Evolutionary conservation across 192 early-diverging fungal genomes (phyloP), one percentile per base, ranked within the genome.

Genomic region (Pilobolus umbonatus): DNA sequence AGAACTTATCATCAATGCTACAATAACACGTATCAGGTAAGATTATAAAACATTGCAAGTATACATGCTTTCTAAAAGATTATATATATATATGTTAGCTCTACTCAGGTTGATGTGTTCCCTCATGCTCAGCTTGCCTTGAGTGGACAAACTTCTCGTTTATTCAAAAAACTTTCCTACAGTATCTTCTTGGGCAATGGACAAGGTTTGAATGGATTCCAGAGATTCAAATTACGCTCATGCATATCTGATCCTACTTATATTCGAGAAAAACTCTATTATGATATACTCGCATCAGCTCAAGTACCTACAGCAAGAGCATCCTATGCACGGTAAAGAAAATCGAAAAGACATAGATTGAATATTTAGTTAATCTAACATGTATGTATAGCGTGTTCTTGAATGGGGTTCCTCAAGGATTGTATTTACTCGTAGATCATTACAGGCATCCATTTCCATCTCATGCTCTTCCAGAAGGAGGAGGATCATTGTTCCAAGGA

Each of bases 371-470:
- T 5, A 43, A 56, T 43, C 25, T 43, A 30, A 14, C 8, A 6
- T 58, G 3, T 47, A 17, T 25, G 15, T 29, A 9, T 59, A 59
- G 69, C 24, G 36, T 72, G 32, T 68, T 60, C 51, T 38, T 75
- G 17, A 75, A 75, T 57, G 48, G 60, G 11, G 9, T 50, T 12
- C 69, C 66, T 25, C 46, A 59, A 31, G 69, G 74, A 15, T 38
- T 75, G 11, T 75, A 72, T 14, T 43, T 75, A 48, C 61, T 75
- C 52, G 55, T 72, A 10, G 74, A 75, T 12, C 58, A 72, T 24
- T 72, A 72, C 60, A 65, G 65, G 17, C 71, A 68, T 15, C 67
- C 69, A 4, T 75, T 71, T 55, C n/a, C 60, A 26, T 60, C 71
- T 22, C 60, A 65, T 44, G 32, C 64, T 0, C 46, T 74, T 26